Base-by-base conservation (phyloP, 2,329 filamentous ascomycete genomes). In the Penicillium sp. region DNA sequence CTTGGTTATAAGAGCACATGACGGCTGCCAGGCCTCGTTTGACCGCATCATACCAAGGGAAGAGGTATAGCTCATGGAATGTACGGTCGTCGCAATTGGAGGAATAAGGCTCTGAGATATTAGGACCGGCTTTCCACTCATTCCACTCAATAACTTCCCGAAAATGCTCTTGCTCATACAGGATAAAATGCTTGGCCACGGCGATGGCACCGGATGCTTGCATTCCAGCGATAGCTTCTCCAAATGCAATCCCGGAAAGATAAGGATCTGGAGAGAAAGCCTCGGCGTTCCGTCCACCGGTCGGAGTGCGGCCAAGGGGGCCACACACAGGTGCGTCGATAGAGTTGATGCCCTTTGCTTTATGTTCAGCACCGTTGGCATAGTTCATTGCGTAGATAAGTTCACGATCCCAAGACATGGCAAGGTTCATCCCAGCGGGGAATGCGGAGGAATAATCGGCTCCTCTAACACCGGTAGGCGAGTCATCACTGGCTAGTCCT, bases 11-110 rank as follows among this genome's bases (percentile, higher is more conserved):
- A 13, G 48, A 65, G 63, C 76, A 77, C 75, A 78, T 78, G 22
- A 77, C 60, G n/a, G 69, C 69, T 7, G 70, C 63, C 8, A 87
- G 83, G 4, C 86, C 86, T 14, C 86, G 85, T 50, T 78, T 77
- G 46, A 90, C 81, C 1, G 84, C 85, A 63, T 90, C 86, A 13
- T 81, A 85, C 63, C 90, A 91, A 0, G 88, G 87, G 87, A 87
- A 90, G 24, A 85, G 74, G 65, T 89, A 90, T 10, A 89, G 69
- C 68, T 90, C 87, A 61, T 90, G 87, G 67, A 90, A 74, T 0
- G 87, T 86, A 55, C 86, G 81, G 67, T 90, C 87, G 54, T 89
- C 85, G 20, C 88, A 75, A 61, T 86, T 87, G 39, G 51, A 50
- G 1, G 54, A 56, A 4, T 48, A 43, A 11, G 35, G 40, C 14